phyloP scores from a whole-genome alignment of 352 stramenopile species.

The Phytopythium aichiense region DNA sequence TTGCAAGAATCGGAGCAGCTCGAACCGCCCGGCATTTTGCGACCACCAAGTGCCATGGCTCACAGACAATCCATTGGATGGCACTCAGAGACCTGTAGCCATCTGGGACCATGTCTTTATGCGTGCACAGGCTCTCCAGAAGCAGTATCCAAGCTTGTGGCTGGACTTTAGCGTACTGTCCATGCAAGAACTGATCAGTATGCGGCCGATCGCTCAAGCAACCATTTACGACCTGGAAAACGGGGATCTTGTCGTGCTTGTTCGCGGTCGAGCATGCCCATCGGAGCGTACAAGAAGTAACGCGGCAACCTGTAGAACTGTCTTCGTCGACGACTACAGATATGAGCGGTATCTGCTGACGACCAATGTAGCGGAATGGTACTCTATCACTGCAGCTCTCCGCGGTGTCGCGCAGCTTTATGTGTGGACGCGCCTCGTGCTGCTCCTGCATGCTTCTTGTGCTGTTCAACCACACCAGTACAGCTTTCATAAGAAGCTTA shows the following conservation, averaged over 20 bases:
- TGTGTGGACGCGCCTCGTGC: slow-evolving; percentile 36
- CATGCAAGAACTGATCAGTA: slow-evolving; percentile 10
- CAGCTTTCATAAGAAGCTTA: not conserved
- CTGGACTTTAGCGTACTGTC: slow-evolving; percentile 26
- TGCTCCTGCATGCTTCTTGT: slow-evolving; percentile 30
- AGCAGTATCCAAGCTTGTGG: slow-evolving; percentile 19
- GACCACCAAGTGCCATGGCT: slow-evolving; percentile 18
- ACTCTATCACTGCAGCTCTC: slow-evolving; percentile 20
- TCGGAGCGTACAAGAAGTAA: not conserved
- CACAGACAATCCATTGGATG: slow-evolving; percentile 10
- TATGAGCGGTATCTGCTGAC: slow-evolving; percentile 37
- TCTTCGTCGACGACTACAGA: slow-evolving; percentile 52
- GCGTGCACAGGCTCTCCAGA: slow-evolving; percentile 12
- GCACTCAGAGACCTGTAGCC: slow-evolving; percentile 7
- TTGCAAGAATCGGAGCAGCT: slow-evolving; percentile 1
- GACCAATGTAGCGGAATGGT: slow-evolving; percentile 33
- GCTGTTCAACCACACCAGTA: not conserved
- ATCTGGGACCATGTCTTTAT: slow-evolving; percentile 29
- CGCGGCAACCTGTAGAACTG: slow-evolving; percentile 12
- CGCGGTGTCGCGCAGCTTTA: slow-evolving; percentile 34
- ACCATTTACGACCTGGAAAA: slow-evolving; percentile 12
- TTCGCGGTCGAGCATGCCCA: slow-evolving; percentile 16
- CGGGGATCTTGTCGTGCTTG: slow-evolving; percentile 24
- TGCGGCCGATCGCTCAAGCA: slow-evolving; percentile 1
- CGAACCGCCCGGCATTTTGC: slow-evolving; percentile 16